Conservation (phyloP, 2,329 filamentous ascomycete species). For the Botrytis pseudocinerea region DNA sequence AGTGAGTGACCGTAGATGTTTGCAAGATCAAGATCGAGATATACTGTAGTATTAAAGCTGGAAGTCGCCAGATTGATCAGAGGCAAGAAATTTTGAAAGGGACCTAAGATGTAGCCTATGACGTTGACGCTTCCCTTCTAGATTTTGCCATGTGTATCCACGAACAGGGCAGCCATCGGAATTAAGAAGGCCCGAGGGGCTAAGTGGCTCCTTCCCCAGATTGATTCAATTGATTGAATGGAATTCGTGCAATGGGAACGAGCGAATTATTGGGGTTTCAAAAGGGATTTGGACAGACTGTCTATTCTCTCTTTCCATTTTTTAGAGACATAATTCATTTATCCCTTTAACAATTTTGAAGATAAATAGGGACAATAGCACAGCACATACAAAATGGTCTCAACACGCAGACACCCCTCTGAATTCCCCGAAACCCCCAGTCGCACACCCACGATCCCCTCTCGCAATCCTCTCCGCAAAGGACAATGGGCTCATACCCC, state of each 20-base stretch:
- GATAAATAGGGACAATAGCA: neutral
- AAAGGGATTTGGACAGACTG: neutral
- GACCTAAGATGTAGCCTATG: constrained; percentile 18
- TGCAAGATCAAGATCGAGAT: neutral
- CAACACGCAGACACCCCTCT: constrained; percentile 54
- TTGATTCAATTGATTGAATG: constrained; percentile 15
- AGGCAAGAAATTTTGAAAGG: constrained; percentile 10
- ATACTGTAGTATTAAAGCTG: neutral
- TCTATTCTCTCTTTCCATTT: neutral
- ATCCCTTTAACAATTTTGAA: neutral
- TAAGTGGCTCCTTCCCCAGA: constrained; percentile 23
- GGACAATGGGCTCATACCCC: constrained; percentile 59
- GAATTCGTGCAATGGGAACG: neutral
- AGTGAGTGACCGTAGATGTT: neutral
- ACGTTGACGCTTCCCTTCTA: constrained; percentile 14
- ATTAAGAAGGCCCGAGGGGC: constrained; percentile 19
- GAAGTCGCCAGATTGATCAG: constrained; percentile 8
- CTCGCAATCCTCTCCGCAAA: constrained; percentile 3
- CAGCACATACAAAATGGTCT: constrained; percentile 44
- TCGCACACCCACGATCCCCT: constrained; percentile 30
- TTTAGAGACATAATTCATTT: neutral
- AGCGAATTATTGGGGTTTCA: neutral
- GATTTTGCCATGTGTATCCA: constrained; percentile 15
- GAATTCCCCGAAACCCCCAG: constrained; percentile 47
- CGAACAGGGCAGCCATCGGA: constrained; percentile 15